phyloP scores from a whole-genome alignment of 2,329 filamentous ascomycete genomes.

The Colletotrichum sansevieriae region DNA sequence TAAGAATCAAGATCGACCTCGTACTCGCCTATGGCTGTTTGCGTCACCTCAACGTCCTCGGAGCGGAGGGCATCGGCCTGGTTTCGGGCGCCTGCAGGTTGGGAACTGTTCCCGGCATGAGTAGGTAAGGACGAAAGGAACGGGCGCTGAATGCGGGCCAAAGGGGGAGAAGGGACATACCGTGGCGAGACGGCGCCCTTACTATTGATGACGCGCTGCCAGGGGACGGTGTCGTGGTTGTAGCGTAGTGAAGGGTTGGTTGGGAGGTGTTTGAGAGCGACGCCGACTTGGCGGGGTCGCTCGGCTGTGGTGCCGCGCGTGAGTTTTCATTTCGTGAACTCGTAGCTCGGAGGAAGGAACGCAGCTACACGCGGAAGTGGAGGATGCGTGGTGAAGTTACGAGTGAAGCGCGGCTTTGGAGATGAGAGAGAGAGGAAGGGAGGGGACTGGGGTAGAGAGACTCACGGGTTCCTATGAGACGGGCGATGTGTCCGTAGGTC shows the following conservation, averaged over 20 bases:
- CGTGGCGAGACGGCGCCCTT: constrained; percentile 89
- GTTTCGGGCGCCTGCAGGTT: constrained; percentile 61
- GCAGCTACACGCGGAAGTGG: background rate
- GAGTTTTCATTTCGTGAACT: background rate
- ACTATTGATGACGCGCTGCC: constrained; percentile 93
- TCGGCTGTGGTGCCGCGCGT: constrained; percentile 64
- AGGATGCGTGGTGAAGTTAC: background rate
- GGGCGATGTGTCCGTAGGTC: constrained; percentile 86
- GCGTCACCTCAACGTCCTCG: constrained; percentile 66
- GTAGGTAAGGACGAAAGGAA: background rate
- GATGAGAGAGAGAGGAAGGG: background rate
- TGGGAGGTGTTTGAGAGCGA: constrained; percentile 89
- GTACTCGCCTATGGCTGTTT: constrained; percentile 63
- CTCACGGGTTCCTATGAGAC: constrained; percentile 79
- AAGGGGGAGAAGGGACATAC: constrained; percentile 56
- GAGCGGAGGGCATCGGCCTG: constrained; percentile 64
- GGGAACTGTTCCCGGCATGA: constrained; percentile 54
- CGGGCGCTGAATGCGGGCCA: too few relatives aligned
- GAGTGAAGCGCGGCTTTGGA: too few relatives aligned
- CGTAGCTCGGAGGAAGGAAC: background rate
- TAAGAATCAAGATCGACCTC: constrained; percentile 63
- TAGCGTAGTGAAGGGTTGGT: constrained; percentile 65
- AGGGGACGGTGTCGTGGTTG: constrained; percentile 85
- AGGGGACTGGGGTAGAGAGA: constrained; percentile 33
- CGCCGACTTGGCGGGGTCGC: constrained; percentile 85